Evolutionary conservation across 257 asterid species (phyloP), one percentile per base, ranked within the genome.

Genomic region (Prunella vulgaris): DNA sequence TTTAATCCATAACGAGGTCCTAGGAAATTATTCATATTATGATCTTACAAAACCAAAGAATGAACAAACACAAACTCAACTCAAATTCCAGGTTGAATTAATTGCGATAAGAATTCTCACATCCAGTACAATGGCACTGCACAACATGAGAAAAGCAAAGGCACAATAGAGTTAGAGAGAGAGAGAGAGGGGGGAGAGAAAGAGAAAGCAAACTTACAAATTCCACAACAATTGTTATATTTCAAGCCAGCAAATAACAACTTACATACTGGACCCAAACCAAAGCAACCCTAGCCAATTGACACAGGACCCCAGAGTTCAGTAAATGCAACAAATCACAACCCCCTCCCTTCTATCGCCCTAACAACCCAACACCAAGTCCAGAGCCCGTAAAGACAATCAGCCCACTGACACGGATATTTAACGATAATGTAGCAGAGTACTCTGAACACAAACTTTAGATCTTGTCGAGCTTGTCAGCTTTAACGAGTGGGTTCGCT

Each of bases 391-490:
- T 7, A 12, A 27, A 49, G 75, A 72, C 72, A 61, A 64, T 21
- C 64, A 71, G 56, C 71, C 70, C 68, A 65, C 79, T 69, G 46
- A 73, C 48, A 73, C 1, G 3, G 64, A 40, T 59, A 68, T 46
- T 62, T 65, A 72, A 62, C 60, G 22, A 60, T 53, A 69, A 67
- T 49, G 72, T 53, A 62, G 70, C 60, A 70, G 53, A 68, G 71
- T 60, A 54, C 52, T 49, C 56, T 24, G 7, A 6, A 57, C 64
- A 78, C n/a, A 21, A 56, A 32, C 66, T 53, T 32, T 64, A 85
- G 69, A 85, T 82, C 77, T 85, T 85, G 35, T 82, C 83, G 2
- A 85, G 83, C 87, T 85, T 85, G 53, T 82, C 87, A 1, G 90
- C 85, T 71, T 76, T 81, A 25, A 85, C 83, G 2, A 85, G 76